Evolutionary conservation across 495 filamentous ascomycete species (phyloP), one percentile per base, ranked within the genome.

Genomic region (Trichoderma parareesei): DNA sequence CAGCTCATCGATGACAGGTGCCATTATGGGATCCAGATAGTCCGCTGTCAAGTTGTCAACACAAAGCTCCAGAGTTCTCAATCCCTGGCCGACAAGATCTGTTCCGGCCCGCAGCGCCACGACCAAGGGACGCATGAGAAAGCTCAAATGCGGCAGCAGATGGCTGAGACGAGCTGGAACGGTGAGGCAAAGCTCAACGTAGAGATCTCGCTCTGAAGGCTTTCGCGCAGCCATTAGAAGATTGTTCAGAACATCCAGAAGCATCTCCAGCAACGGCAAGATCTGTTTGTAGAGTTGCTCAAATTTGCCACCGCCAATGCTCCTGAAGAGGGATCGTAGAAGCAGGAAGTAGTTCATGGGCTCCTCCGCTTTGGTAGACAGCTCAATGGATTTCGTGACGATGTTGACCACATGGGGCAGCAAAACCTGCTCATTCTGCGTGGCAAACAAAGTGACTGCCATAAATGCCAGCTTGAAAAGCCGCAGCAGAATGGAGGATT

Each of bases 391-490:
- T 73, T 95, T 90, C 38, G 93, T 96, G 64, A 99, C 89, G 67
- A 99, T 95, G 72, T 94, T 93, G 48, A 92, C 88, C 55, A 99
- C 94, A 74, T 98, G 95, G 0, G 95, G 95, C 49, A 97, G 82
- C 16, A 99, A 79, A 3, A 99, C 93, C 71, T 91, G 89, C 73
- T 99, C 95, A 70, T 99, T 99, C 72, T 97, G 92, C 10, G 84
- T 81, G 0, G 91, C 92, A 73, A 99, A 99, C 10, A 99, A 77
- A 0, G 95, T 98, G 38, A 99, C 95, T 0, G 95, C 95, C 95
- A 99, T 99, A 78, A 99, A 99, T 5, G 92, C 96, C 55, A 99
- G 81, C 77, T 99, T 99, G 81, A 99, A 99, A 62, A 99, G 87
- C 55, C 95, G 86, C 16, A 99, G 80, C 10, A 99, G 79, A 63